Base-by-base conservation (phyloP, 1,284 basidiomycete species). In the Ganoderma boninense region DNA sequence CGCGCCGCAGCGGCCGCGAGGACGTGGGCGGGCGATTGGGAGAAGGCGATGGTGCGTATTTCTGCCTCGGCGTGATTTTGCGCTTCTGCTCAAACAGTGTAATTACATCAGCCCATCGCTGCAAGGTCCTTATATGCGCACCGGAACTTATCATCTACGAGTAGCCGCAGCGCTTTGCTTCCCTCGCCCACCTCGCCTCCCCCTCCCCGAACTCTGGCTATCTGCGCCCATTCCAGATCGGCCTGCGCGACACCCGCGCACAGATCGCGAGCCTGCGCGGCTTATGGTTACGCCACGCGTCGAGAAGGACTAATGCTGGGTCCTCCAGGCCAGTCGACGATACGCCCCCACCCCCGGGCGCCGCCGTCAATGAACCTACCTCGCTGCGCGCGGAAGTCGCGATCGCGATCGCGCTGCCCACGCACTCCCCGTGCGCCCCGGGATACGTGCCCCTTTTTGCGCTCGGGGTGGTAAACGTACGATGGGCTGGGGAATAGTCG, bases 351-450 rank as follows among this genome's bases (percentile, higher is more conserved):
- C 59, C 63, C 11, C 43, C 42, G 5, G 57, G 18, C 7, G 3
- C 60, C 46, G 52, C 49, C 7, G 38, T 10, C 38, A 10, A 38
- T 38, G 29, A 64, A 43, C 54, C 64, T 29, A 16, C 66, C 2
- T 4, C 64, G 26, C n/a, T 32, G 52, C 32, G 44, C 46, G 63
- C 42, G 13, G 49, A 64, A 49, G 67, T 79, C 13, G 71, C 73
- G 13, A 66, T 78, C 16, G 72, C 75, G 1, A 73, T 79, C 16
- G 66, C 73, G n/a, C 73, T 79, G 76, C 78, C 78, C 14, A 29
- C 62, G 8, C 72, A 70, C 52, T 60, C 54, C 10, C 23, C 38
- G 4, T 43, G 43, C 38, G 13, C 26, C 7, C 26, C 40, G 4
- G 61, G 65, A 16, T 5, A 14, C 6, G 65, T 73, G 11, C 69